Evolutionary conservation across 2,329 filamentous ascomycete species (phyloP).

Genomic region (Cladosporium sp.): DNA sequence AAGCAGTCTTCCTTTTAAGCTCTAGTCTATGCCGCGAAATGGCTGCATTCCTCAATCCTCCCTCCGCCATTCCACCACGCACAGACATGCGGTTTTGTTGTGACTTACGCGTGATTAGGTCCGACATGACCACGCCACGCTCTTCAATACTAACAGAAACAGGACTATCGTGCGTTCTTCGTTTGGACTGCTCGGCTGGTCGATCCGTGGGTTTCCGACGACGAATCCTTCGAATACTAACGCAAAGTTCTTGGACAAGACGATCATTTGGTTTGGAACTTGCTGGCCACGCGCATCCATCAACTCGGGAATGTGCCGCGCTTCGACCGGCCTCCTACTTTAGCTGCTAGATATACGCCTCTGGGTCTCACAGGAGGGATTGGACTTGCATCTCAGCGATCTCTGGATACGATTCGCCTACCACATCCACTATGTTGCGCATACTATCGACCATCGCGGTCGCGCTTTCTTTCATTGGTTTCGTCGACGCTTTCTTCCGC

Average conservation of each 20-base stretch:
- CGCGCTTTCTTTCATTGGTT: background rate
- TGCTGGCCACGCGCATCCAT: background rate
- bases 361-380: background rate
- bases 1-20: too few species aligned
- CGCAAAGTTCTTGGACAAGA: background rate
- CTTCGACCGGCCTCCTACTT: background rate
- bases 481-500: slow-evolving; percentile 33
- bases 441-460: slow-evolving; percentile 6
- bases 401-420: background rate
- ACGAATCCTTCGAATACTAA: too few species aligned
- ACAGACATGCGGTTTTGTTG: slow-evolving; percentile 7
- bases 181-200: background rate
- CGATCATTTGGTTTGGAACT: background rate
- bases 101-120: background rate
- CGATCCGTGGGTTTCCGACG: background rate
- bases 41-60: slow-evolving; percentile 8
- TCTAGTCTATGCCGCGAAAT: background rate
- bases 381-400: background rate
- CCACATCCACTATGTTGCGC: slow-evolving; percentile 7
- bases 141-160: background rate
- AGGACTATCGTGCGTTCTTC: background rate
- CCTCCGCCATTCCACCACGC: background rate
- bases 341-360: background rate
- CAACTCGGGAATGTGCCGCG: background rate
- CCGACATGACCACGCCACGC: background rate